These are phyloP conservation scores for Aspergillus vadensis DNA, from an alignment of 2,329 filamentous ascomycete species.

Conservation along the genomic window DNA sequence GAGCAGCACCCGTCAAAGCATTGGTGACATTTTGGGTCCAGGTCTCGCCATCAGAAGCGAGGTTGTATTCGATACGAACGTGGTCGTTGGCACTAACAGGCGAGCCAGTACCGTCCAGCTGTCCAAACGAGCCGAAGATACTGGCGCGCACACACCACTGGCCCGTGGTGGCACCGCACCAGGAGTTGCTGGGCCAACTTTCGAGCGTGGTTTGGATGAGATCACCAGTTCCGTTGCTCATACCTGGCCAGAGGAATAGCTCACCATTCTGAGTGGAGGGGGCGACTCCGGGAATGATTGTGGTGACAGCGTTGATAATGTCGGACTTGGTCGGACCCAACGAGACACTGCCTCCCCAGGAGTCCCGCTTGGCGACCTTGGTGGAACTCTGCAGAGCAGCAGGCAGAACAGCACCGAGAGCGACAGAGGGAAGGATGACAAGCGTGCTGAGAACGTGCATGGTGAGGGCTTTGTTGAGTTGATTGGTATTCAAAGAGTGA, in stretches of 20 bases:
- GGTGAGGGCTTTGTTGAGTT: not conserved
- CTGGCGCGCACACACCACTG: slow-evolving; percentile 48
- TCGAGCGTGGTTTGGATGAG: slow-evolving; percentile 48
- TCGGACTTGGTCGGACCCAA: slow-evolving; percentile 42
- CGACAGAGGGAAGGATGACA: not conserved
- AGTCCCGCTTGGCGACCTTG: slow-evolving; percentile 28
- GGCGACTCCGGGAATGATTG: slow-evolving; percentile 43
- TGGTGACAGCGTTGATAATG: slow-evolving; percentile 45
- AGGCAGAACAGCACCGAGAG: slow-evolving; percentile 15
- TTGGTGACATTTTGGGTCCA: slow-evolving; percentile 43
- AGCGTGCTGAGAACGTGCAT: slow-evolving; percentile 8
- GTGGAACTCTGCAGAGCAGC: slow-evolving; percentile 15
- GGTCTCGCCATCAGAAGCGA: slow-evolving; percentile 30
- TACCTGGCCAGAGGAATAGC: slow-evolving; percentile 50
- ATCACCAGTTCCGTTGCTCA: slow-evolving; percentile 50
- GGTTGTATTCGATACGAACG: slow-evolving; percentile 30
- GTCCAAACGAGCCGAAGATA: slow-evolving; percentile 47
- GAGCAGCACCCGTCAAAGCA: slow-evolving; percentile 33
- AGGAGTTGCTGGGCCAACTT: slow-evolving; percentile 44
- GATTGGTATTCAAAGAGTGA: not conserved
- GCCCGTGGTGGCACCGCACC: slow-evolving; percentile 44
- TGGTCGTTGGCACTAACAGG: slow-evolving; percentile 33
- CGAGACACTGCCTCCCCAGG: slow-evolving; percentile 44
- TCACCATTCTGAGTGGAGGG: slow-evolving; percentile 42
- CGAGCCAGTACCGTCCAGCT: slow-evolving; percentile 33